Percentiles rank a stretch among this genome's conserved stretches.
Conservation (phyloP, 768 basidiomycete genomes). For the Suillus brevipes region DNA sequence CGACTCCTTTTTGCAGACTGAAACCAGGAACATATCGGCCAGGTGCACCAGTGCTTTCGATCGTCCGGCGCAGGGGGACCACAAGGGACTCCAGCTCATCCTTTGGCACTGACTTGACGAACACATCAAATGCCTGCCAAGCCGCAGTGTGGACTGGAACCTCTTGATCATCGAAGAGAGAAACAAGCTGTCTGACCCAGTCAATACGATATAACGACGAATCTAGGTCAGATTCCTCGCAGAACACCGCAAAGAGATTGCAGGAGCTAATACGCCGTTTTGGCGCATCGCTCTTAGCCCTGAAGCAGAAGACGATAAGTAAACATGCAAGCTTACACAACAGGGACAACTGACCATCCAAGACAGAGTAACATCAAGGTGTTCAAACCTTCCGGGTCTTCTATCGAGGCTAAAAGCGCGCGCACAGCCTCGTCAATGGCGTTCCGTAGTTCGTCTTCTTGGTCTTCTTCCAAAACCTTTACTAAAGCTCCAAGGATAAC, state of each 20-base stretch:
- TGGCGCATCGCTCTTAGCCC: constrained; percentile 78
- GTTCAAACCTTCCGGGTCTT: constrained; percentile 86
- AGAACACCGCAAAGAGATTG: constrained; percentile 77
- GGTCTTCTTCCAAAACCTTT: constrained; percentile 68
- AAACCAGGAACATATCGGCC: constrained; percentile 84
- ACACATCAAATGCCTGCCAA: constrained; percentile 78
- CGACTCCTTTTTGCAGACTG: constrained; percentile 78
- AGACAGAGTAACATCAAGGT: constrained; percentile 86
- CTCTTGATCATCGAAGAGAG: constrained; percentile 76
- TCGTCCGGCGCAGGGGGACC: constrained; percentile 82
- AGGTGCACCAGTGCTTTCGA: constrained; percentile 81
- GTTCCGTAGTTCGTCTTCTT: constrained; percentile 64
- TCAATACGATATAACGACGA: constrained; percentile 85
- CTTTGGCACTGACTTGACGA: constrained; percentile 89
- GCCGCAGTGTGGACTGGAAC: constrained; percentile 80
- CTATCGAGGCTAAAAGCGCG: constrained; percentile 75
- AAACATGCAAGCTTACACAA: not conserved
- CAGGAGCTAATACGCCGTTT: constrained; percentile 77
- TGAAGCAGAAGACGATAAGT: constrained; percentile 30
- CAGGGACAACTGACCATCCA: constrained; percentile 66
- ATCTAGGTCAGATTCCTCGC: constrained; percentile 80
- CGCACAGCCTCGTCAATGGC: constrained; percentile 77
- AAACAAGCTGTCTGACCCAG: constrained; percentile 89
- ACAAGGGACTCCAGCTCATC: constrained; percentile 92
- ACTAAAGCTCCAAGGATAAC: constrained; percentile 79